Evolutionary conservation across 345 rosid genomes (phyloP).

Genomic region (Linum trigynum): DNA sequence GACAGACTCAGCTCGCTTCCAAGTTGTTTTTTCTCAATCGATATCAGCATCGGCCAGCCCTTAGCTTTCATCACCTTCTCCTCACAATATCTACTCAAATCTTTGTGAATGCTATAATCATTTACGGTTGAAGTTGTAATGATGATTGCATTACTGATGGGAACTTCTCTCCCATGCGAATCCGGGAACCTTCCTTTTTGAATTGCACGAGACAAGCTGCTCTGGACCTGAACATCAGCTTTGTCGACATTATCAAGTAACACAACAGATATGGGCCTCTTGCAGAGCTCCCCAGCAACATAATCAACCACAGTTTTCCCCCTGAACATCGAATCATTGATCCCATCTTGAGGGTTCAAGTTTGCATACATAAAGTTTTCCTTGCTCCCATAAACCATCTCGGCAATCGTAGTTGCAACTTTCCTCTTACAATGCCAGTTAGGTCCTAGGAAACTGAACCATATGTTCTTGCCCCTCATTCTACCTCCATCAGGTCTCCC

Average conservation of each 20-base stretch:
- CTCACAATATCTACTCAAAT: constrained; percentile 28
- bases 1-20: too few species aligned
- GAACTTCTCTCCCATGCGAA: constrained; percentile 56
- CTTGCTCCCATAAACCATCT: constrained; percentile 37
- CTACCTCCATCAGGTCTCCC: constrained; percentile 13
- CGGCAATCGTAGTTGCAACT: constrained; percentile 52
- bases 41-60: constrained; percentile 38
- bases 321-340: constrained; percentile 29
- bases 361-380: constrained; percentile 47
- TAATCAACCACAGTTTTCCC: constrained; percentile 63
- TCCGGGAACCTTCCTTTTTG: constrained; percentile 51
- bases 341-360: constrained; percentile 31
- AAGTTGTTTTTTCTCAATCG: constrained; percentile 55
- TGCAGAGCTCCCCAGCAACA: constrained; percentile 47
- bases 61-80: constrained; percentile 40
- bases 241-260: constrained; percentile 67
- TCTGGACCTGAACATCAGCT: constrained; percentile 47
- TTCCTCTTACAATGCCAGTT: constrained; percentile 44
- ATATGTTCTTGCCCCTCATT: constrained; percentile 40
- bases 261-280: constrained; percentile 48
- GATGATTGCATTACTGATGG: constrained; percentile 43
- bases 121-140: constrained; percentile 37
- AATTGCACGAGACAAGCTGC: constrained; percentile 42
- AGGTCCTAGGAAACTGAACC: constrained; percentile 58
- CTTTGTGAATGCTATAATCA: constrained; percentile 12